Evolutionary conservation across 768 basidiomycete genomes (phyloP), one percentile per base, ranked within the genome.

Genomic region (Coprinellus aureogranulatus): DNA sequence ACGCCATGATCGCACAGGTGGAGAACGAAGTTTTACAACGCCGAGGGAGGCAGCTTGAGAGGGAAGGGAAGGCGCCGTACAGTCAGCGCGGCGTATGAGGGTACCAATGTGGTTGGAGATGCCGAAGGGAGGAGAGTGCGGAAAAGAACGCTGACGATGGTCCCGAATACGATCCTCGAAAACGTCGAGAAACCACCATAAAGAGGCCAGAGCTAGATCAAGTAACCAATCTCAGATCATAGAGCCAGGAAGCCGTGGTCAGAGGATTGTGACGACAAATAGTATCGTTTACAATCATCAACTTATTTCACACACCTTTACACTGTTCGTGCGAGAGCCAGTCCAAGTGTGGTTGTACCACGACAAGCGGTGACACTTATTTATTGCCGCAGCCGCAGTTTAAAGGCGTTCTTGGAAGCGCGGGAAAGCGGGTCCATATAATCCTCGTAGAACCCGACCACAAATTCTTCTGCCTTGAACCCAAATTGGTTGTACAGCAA

Each of bases 381-480:
- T 37, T 70, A 70, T 63, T 83, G 84, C 55, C 90, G 85, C 46
- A 93, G 79, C 5, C 91, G 84, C 55, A 93, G 71, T 47, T 84
- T 78, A 70, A 92, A 88, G 5, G 90, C 91, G 66, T 93, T 92
- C 71, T 87, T 90, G 4, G 90, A 92, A 3, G 80, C 81, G 54
- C 83, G 81, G 18, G 89, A 89, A 25, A 83, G 74, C 2, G 82
- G 70, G 63, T 87, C 83, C n/a, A 92, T 75, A 67, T 92, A 92
- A 44, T 86, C 79, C 44, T 89, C 87, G 62, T 93, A 93, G 64
- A 93, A 92, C 20, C 88, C 89, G 22, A 82, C 84, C 22, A 92
- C 79, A 58, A 92, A 92, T 65, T 89, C 89, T 70, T 92, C 90
- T 0, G 89, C 88, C 62, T 93, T 92, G 78, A 93, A 92, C 26